Conservation (phyloP, 306 rosid species). For the Rosa chinensis region DNA sequence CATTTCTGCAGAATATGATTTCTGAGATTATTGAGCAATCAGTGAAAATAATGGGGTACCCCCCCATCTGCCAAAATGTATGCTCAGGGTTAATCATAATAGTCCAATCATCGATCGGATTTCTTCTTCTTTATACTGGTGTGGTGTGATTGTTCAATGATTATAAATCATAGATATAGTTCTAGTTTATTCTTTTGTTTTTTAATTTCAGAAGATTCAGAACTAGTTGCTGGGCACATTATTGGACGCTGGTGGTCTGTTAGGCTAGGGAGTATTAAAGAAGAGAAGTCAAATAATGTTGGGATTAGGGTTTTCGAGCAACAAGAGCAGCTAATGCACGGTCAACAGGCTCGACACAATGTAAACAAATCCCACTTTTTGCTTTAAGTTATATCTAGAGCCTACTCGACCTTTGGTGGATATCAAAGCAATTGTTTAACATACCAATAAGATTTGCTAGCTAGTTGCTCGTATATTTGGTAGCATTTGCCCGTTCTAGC, state of each 20-base stretch:
- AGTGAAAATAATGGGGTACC: background rate
- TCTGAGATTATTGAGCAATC: background rate
- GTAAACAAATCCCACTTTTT: conserved; percentile 7
- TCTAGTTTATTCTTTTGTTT: background rate
- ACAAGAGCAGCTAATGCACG: background rate
- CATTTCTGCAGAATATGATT: background rate
- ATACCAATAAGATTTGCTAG: background rate
- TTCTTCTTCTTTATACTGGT: background rate
- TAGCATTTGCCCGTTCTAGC: background rate
- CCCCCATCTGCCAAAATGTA: conserved; percentile 16
- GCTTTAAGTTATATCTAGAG: background rate
- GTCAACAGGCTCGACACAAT: background rate
- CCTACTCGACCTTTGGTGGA: background rate
- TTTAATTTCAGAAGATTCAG: background rate
- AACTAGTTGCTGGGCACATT: conserved; percentile 5
- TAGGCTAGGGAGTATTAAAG: background rate
- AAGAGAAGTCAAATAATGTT: conserved; percentile 5
- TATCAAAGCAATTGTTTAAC: conserved; percentile 1
- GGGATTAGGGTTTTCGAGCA: conserved; percentile 12
- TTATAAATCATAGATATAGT: conserved; percentile 4
- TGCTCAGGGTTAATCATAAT: conserved; percentile 21
- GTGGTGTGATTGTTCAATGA: conserved; percentile 10
- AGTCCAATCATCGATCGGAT: background rate
- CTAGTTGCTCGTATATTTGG: background rate
- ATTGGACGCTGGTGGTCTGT: conserved; percentile 14